Evolutionary conservation across 164 flowering plant species (phyloP), one percentile per base, ranked within the genome.

Genomic region (Kingdonia uniflora): DNA sequence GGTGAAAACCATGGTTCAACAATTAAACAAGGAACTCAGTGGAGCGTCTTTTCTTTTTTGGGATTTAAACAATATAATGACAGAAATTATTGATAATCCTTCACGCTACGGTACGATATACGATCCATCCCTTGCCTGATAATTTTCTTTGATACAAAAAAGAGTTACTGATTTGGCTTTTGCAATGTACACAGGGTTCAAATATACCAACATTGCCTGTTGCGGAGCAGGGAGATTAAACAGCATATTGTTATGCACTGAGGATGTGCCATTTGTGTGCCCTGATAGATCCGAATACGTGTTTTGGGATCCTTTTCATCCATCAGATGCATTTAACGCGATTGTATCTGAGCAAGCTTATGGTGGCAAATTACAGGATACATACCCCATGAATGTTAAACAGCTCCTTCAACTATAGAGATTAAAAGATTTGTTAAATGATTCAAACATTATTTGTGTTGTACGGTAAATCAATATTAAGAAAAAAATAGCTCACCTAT

Each of bases 301-400:
- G n/a, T 57, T 57, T 23, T 57, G 60, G 60, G 60, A 57, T 38
- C 14, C 44, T 19, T 57, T 26, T 57, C 60, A 57, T 33, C 44
- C 60, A 1, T 29, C 53, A 2, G 44, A 48, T 10, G 53, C 52
- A 16, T 20, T 20, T 14, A 47, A 57, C 38, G 29, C 16, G 43
- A 38, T 57, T 38, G 13, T 21, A 14, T 43, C 45, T 15, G 33
- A 22, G 25, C 52, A 47, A 22, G 45, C 44, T 6, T 57, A 21
- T 14, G 35, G 46, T 14, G 52, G 52, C 1, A 24, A 19, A 13
- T n/a, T 48, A 48, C 52, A 47, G 15, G 24, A 17, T 37, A 55
- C 42, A 10, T 24, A n/a, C 19, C 39, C 50, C 39, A 55, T 17
- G 52, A 44, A 57, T 24, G 46, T 57, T 19, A 24, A 38, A 15